Evolutionary conservation across 2,329 filamentous ascomycete species (phyloP), one percentile per base, ranked within the genome.

Genomic region (Rutstroemia sp.): DNA sequence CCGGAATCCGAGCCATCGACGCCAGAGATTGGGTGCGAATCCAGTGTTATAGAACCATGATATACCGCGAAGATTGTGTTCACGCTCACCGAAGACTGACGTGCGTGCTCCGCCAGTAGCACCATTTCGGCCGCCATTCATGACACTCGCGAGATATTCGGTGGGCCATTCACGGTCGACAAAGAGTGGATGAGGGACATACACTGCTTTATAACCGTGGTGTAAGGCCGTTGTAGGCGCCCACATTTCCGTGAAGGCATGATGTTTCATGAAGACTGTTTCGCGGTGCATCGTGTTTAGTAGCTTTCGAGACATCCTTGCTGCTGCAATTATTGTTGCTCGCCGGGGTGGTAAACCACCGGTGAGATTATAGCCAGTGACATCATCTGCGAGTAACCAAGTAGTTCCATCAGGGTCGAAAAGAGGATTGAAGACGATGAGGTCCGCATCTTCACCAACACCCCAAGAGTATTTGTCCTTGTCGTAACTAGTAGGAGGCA

Each of bases 161-260:
- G 81, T 79, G 0, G 91, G 91, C 92, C 92, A 97, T 65, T 83
- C 80, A 56, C 92, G 85, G 71, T 96, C 92, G 16, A 92, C 82
- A 69, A 87, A 97, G 55, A 95, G 80, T 1, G 92, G 89, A 66
- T 97, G 92, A 1, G 92, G 92, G 2, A 86, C 90, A 63, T 87
- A 95, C 14, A 96, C 91, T 39, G 89, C 91, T 75, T 96, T 97
- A 73, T 89, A 85, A 10, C 92, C 92, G 69, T 96, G 92, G 58
- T 96, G 92, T 9, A 97, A 78, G 1, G 92, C 89, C 1, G 89
- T 84, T 0, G 88, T 94, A 1, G 87, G 86, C 0, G 92, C 89
- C 90, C 90, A 96, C 92, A 96, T 96, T 72, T 97, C 92, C 0
- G 91, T 89, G 70, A 95, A 95, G 75, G 94, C 95, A 61, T 89